Conservation (phyloP, 2,329 filamentous ascomycete genomes). For the Malbranchea zuffiana region DNA sequence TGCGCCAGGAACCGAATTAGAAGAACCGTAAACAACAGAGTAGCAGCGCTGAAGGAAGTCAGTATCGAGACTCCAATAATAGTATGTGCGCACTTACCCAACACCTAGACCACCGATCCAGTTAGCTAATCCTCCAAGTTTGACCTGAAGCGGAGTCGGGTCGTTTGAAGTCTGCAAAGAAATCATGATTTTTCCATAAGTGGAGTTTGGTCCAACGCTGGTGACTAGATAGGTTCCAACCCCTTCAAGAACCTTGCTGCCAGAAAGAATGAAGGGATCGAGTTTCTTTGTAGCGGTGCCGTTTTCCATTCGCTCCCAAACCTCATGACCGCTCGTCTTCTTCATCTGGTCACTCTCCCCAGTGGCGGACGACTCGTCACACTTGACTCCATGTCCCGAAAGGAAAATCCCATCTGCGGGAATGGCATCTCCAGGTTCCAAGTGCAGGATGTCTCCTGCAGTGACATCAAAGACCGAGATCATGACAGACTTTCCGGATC, state of each 20-base stretch:
- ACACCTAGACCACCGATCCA: constrained; percentile 71
- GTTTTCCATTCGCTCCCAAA: constrained; percentile 45
- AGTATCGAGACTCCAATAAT: constrained; percentile 10
- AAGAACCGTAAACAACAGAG: constrained; percentile 71
- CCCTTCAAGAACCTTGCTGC: constrained; percentile 64
- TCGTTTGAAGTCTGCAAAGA: constrained; percentile 62
- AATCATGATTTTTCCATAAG: constrained; percentile 65
- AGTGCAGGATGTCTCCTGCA: constrained; percentile 58
- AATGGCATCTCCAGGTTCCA: constrained; percentile 59
- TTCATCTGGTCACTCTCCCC: constrained; percentile 63
- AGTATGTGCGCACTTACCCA: constrained; percentile 29
- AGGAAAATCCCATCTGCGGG: constrained; percentile 62
- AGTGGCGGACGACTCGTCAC: constrained; percentile 63
- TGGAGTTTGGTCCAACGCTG: constrained; percentile 61
- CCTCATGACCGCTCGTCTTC: constrained; percentile 52
- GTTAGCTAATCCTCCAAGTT: constrained; percentile 62
- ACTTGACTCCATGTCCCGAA: constrained; percentile 54
- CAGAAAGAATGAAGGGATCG: constrained; percentile 70
- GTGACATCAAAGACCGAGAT: constrained; percentile 56
- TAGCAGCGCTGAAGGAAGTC: constrained; percentile 43
- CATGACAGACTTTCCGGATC: constrained; percentile 53
- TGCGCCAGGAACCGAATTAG: constrained; percentile 74
- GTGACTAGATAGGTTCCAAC: constrained; percentile 65
- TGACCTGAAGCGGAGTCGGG: constrained; percentile 65
- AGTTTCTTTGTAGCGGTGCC: constrained; percentile 45